Base-by-base conservation (phyloP, 83 land plant genomes). In the Isoetes engelmannii region DNA sequence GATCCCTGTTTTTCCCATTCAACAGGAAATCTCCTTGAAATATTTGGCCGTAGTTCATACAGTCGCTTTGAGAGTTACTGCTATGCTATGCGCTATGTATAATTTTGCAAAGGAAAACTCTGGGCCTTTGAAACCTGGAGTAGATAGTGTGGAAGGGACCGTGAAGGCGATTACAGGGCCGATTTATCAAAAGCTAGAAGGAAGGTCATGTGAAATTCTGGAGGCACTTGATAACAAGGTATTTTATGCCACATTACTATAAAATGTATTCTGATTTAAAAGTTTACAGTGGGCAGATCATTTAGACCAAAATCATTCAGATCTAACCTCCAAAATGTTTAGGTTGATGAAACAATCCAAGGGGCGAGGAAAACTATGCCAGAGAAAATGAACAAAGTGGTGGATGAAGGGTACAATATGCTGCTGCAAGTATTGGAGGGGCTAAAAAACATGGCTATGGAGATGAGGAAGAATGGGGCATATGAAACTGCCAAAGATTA, bases 131-230 rank as follows among this genome's bases (percentile, higher is more conserved):
- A 86, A 79, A 73, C 82, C 87, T 18, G 91, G 95, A 13, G 87
- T 92, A 10, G 80, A 87, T 61, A 74, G 78, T 53, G 91, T 87
- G 18, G 97, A 92, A 70, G 82, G 76, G 45, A 77, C 85, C 12
- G 95, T 92, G 45, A 92, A 83, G 76, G 74, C 91, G 17, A 89
- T 92, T 43, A 71, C 82, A 47, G 86, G 87, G 10, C 95, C 95
- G 48, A 85, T 92, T 66, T 89, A 83, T 72, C 78, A 75, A 45
- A 85, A 81, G 72, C 75, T 86, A 49, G 87, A 82, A 48, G 87
- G 79, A 42, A 79, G 79, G 62, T 89, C 89, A 28, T 69, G 67
- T 37, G 83, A 83, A 55, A 69, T 92, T 55, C 86, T 92, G 67
- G 69, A 63, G 7, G 86, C 83, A 67, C 84, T 86, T 46, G 95